Percentiles rank a stretch among this genome's conserved stretches.
These are phyloP conservation scores for Ambrosia artemisiifolia DNA, from an alignment of 129 eudicot species.

Conservation along the genomic window DNA sequence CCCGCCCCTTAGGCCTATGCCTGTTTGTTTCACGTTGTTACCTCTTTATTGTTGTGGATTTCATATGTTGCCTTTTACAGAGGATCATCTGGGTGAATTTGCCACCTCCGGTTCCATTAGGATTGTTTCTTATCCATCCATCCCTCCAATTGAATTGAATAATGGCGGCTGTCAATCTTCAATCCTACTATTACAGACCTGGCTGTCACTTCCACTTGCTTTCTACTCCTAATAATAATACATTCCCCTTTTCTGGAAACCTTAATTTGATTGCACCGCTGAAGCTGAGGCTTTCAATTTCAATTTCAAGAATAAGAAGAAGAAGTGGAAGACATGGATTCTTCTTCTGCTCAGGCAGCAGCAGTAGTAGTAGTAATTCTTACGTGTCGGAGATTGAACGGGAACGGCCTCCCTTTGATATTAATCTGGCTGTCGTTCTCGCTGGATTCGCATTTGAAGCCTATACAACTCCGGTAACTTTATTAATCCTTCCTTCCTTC, in stretches of 20 bases:
- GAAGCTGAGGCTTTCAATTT: conserved; percentile 38
- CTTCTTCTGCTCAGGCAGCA: not conserved
- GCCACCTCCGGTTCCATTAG: no score
- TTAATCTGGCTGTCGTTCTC: conserved; percentile 78
- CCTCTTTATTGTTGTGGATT: no score
- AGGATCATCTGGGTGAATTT: no score
- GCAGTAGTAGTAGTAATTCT: conserved; percentile 3
- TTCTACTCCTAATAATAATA: conserved; percentile 23
- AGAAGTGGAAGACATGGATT: conserved; percentile 1
- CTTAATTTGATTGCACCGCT: conserved; percentile 27
- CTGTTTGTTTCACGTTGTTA: no score
- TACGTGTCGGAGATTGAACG: conserved; percentile 32
- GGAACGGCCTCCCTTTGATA: conserved; percentile 76
- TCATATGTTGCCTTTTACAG: no score
- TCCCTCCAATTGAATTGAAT: no score
- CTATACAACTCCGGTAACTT: conserved; percentile 60
- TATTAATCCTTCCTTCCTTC: not conserved
- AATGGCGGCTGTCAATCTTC: no score
- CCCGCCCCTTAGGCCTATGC: no score
- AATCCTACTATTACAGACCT: no score
- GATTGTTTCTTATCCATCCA: no score
- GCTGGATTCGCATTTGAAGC: conserved; percentile 99
- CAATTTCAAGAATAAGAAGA: conserved; percentile 16
- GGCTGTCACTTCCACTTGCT: no score
- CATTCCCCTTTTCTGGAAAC: conserved; percentile 35